Percentiles rank a stretch among this genome's conserved stretches.
Conservation (phyloP, 192 early-diverging fungal genomes). For the Backusella mclennaniae region DNA sequence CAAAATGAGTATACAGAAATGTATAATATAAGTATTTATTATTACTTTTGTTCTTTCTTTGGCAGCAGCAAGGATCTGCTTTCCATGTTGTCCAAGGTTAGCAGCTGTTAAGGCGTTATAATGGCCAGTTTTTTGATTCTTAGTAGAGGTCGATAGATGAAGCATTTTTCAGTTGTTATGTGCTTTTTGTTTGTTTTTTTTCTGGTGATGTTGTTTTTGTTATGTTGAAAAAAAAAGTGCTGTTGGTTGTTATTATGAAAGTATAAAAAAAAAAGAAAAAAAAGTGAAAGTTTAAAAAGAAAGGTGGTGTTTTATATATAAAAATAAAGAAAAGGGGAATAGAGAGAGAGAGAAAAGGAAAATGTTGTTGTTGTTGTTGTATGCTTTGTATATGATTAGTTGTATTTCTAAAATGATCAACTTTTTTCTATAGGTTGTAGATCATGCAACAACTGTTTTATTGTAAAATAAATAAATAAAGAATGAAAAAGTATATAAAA, state of each 20-base stretch:
- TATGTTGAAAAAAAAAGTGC: background rate
- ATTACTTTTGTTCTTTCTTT: constrained; percentile 11
- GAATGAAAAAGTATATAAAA: background rate
- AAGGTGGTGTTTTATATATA: background rate
- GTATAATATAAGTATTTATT: background rate
- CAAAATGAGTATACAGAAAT: background rate
- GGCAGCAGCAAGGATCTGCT: constrained; percentile 7
- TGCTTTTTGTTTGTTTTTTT: background rate
- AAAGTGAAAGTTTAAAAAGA: background rate
- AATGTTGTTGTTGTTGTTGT: background rate
- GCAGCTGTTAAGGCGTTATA: constrained; percentile 10
- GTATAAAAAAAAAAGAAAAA: no score
- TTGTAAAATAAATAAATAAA: background rate
- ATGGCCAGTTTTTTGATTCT: background rate
- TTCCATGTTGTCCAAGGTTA: constrained; percentile 30
- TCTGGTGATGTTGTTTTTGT: background rate
- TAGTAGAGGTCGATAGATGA: constrained; percentile 2
- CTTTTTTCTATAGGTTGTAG: constrained; percentile 5
- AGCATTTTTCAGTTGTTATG: background rate
- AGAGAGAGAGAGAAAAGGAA: background rate
- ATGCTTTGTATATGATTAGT: background rate
- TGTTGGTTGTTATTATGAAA: background rate
- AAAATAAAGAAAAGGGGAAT: background rate
- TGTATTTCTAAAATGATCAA: constrained; percentile 1
- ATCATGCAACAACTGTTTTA: constrained; percentile 1